Conservation (phyloP, 2,329 filamentous ascomycete genomes). For the Ophiocordyceps camponoti-floridani region DNA sequence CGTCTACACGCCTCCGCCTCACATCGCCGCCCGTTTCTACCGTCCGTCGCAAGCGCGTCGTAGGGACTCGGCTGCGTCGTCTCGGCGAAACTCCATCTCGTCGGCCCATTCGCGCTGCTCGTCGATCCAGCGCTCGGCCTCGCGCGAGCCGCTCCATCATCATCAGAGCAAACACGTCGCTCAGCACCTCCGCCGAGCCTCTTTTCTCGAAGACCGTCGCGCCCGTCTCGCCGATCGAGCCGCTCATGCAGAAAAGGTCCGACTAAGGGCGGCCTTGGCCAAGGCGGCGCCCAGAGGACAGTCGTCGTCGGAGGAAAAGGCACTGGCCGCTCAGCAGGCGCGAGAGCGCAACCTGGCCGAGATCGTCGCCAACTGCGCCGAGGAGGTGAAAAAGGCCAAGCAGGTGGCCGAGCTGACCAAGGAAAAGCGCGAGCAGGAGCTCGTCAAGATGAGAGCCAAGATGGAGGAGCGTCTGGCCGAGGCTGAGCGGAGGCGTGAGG, state of each 20-base stretch:
- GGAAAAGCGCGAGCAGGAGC: conserved; percentile 59
- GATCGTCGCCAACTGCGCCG: conserved; percentile 64
- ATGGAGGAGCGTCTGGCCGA: conserved; percentile 70
- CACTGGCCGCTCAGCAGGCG: conserved; percentile 59
- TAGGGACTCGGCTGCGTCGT: conserved; percentile 61
- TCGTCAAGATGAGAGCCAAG: conserved; percentile 48
- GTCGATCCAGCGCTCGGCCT: conserved; percentile 29
- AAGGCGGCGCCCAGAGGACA: conserved; percentile 50
- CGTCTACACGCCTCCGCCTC: conserved; percentile 48
- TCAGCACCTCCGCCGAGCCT: conserved; percentile 62
- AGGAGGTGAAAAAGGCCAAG: conserved; percentile 69
- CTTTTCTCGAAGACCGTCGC: conserved; percentile 65
- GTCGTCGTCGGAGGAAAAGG: conserved; percentile 55
- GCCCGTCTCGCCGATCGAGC: conserved; percentile 64
- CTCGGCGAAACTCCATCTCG: conserved; percentile 63
- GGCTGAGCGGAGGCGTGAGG: conserved; percentile 52
- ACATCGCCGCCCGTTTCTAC: conserved; percentile 65
- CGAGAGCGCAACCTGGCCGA: conserved; percentile 67
- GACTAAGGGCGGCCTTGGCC: conserved; percentile 53
- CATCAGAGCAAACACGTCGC: conserved; percentile 62
- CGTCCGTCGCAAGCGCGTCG: conserved; percentile 46
- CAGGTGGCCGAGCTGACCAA: conserved; percentile 69
- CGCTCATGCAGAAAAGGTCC: conserved; percentile 69
- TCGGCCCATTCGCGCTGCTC: conserved; percentile 57
- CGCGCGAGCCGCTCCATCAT: conserved; percentile 17